phyloP scores from a whole-genome alignment of 2,329 filamentous ascomycete genomes.

The Aureobasidium melanogenum region DNA sequence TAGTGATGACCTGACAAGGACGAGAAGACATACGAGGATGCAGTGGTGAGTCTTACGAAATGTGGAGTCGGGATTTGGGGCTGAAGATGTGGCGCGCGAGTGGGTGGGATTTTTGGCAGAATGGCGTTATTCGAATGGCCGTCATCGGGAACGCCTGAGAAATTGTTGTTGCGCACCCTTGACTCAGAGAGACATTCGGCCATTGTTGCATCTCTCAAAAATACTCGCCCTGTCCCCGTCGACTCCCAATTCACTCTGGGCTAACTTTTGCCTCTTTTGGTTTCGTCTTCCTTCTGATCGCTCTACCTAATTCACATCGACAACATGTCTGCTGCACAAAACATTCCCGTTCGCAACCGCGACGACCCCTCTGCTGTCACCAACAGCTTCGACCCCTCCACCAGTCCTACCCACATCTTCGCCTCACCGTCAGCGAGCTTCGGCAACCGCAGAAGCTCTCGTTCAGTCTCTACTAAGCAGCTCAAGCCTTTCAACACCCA shows the following conservation, averaged over 20 bases:
- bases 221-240: not conserved
- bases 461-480: conserved; percentile 53
- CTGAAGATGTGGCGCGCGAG: not conserved
- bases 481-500: conserved; percentile 93
- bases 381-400: conserved; percentile 27
- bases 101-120: not conserved
- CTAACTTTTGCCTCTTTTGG: not conserved
- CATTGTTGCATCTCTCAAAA: not conserved
- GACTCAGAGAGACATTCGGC: not conserved
- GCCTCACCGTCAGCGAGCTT: conserved; percentile 60
- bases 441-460: conserved; percentile 26
- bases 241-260: not conserved
- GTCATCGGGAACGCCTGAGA: conserved; percentile 3
- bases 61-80: not conserved
- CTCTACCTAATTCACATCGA: conserved; percentile 8
- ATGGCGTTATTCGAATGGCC: not conserved
- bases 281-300: not conserved
- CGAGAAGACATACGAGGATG: not conserved
- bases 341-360: conserved; percentile 26
- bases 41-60: not conserved
- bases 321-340: conserved; percentile 24
- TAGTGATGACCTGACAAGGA: not conserved
- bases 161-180: not conserved
- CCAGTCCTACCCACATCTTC: conserved; percentile 58
- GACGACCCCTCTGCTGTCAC: conserved; percentile 24